Conservation (phyloP, 805 yeast genomes). For the Wickerhamomyces chambardii region DNA sequence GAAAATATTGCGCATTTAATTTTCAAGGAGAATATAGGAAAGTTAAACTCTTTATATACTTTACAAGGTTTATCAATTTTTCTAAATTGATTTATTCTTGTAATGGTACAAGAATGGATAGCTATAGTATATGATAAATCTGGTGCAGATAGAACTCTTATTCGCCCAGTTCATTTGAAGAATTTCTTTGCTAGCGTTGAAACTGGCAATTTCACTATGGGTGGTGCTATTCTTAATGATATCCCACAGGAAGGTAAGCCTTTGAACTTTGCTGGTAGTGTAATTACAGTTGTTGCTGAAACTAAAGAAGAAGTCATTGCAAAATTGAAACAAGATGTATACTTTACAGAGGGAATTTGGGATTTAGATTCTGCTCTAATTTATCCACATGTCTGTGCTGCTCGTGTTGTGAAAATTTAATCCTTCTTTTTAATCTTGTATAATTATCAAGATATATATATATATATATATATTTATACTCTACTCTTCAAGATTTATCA, state of each 20-base stretch:
- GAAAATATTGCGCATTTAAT: too few species aligned
- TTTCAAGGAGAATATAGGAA: too few species aligned
- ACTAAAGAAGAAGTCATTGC: constrained; percentile 58
- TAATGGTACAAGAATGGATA: constrained; percentile 48
- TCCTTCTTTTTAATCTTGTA: too few species aligned
- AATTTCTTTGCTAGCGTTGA: constrained; percentile 33
- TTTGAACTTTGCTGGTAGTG: constrained; percentile 58
- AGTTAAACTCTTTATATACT: too few species aligned
- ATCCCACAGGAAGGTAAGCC: constrained; percentile 30
- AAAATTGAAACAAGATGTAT: constrained; percentile 54
- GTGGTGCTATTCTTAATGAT: constrained; percentile 43
- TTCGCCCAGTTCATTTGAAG: constrained; percentile 45
- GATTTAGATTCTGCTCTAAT: constrained; percentile 55
- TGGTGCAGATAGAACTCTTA: constrained; percentile 42
- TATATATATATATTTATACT: too few species aligned
- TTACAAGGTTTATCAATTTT: too few species aligned
- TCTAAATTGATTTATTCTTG: too few species aligned
- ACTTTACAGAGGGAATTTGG: constrained; percentile 64
- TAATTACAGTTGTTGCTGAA: constrained; percentile 54
- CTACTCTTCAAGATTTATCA: too few species aligned
- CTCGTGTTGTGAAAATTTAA: too few species aligned
- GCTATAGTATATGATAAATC: constrained; percentile 67
- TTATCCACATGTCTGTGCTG: constrained; percentile 43
- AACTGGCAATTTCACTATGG: constrained; percentile 35
- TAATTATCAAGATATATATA: too few species aligned